phyloP scores from a whole-genome alignment of 1,284 basidiomycete genomes.

The Boletus semigastroideus region DNA sequence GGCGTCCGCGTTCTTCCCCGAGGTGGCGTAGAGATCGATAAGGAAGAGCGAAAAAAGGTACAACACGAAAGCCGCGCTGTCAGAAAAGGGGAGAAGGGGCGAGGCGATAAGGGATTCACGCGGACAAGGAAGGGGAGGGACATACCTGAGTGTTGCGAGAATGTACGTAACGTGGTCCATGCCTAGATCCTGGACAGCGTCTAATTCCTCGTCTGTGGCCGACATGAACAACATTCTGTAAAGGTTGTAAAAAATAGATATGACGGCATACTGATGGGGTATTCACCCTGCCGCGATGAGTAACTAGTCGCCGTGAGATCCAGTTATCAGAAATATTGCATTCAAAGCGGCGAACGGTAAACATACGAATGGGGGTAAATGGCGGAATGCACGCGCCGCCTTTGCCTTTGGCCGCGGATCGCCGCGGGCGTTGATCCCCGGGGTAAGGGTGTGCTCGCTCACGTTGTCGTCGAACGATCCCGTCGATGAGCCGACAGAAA shows the following conservation, averaged over 20 bases:
- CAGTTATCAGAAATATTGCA: background rate
- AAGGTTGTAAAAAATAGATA: background rate
- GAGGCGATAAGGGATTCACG: background rate
- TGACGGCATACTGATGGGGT: background rate
- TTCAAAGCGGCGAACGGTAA: background rate
- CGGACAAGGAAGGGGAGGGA: background rate
- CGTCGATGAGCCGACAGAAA: conserved; percentile 40
- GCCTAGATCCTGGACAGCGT: conserved; percentile 61
- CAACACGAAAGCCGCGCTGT: conserved; percentile 70
- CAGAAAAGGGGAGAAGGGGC: background rate
- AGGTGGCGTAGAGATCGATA: conserved; percentile 56
- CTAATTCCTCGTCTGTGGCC: conserved; percentile 86
- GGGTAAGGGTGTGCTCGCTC: conserved; percentile 65
- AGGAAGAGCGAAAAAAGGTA: conserved; percentile 69
- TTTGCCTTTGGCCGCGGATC: conserved; percentile 31
- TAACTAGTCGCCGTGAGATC: conserved; percentile 43
- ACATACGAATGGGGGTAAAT: conserved; percentile 84
- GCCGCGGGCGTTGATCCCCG: conserved; percentile 15
- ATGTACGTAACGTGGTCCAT: conserved; percentile 92
- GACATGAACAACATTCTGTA: conserved; percentile 80
- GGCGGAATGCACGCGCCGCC: conserved; percentile 69
- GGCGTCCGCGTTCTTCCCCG: conserved; percentile 55
- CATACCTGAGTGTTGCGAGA: conserved; percentile 74
- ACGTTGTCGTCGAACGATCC: conserved; percentile 41
- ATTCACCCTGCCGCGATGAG: conserved; percentile 61